Conservation (phyloP, 331 rosid species). For the Cydonia oblonga region DNA sequence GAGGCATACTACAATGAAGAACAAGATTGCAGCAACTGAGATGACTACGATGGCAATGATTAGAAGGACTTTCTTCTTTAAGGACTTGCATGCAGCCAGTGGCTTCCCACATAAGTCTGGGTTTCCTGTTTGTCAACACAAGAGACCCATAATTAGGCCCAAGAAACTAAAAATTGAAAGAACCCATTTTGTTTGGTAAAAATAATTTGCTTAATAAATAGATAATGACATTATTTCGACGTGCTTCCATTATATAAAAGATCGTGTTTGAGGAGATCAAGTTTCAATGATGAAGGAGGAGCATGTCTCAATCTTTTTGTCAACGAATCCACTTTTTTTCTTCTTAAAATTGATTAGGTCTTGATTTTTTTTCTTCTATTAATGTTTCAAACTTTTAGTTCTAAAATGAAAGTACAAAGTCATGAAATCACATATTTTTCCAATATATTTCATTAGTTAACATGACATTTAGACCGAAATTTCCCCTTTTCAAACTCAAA, state of each 20-base stretch:
- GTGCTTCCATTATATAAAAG: neutral
- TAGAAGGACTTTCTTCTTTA: slow-evolving; percentile 17
- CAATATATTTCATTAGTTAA: neutral
- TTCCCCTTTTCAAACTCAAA: neutral
- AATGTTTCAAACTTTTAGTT: too few relatives aligned
- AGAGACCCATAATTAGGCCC: neutral
- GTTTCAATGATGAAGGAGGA: neutral
- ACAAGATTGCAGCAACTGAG: slow-evolving; percentile 18
- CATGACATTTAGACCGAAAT: neutral
- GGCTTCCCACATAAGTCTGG: slow-evolving; percentile 54
- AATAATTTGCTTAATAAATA: too few relatives aligned
- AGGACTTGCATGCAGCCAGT: slow-evolving; percentile 29
- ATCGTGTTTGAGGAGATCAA: neutral
- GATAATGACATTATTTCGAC: neutral
- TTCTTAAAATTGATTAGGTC: too few relatives aligned
- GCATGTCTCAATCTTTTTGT: neutral
- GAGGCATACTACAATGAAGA: slow-evolving; percentile 8
- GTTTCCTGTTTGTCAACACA: slow-evolving; percentile 30
- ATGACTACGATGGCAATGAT: slow-evolving; percentile 5
- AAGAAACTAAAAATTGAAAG: neutral
- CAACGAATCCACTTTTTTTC: neutral
- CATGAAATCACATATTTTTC: too few relatives aligned
- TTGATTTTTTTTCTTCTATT: too few relatives aligned
- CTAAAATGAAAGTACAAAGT: too few relatives aligned
- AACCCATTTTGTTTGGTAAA: neutral